Base-by-base conservation (phyloP, 352 stramenopile genomes). In the Blastocystis sp. region DNA sequence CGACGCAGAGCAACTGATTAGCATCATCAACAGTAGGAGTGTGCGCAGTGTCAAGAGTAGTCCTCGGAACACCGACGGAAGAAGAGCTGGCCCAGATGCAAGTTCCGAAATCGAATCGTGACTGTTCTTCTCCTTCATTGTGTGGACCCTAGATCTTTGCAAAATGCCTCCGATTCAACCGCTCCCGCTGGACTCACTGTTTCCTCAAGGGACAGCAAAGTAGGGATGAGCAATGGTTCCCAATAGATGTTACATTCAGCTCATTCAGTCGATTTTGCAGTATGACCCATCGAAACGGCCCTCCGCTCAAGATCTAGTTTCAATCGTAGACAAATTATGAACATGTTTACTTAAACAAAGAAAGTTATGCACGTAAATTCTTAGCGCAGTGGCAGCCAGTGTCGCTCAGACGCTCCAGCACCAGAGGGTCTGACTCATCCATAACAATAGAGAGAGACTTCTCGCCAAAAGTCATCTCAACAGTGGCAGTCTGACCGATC, bases 81-180 rank as follows among this genome's bases (percentile, higher is more conserved):
- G 73, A 85, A 20, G 73, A 85, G 26, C 53, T 85, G n/a, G 47
- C 55, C 4, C 73, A 85, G 53, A 85, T 85, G 73, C 73, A 85
- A n/a, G 39, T 85, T 45, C 73, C 73, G n/a, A 30, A 45, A 4
- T 43, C 20, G n/a, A 85, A 85, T 6, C 4, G 73, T 54, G 73
- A 85, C 26, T 50, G 73, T 85, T n/a, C 9, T 4, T 2, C 11
- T 30, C 64, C 45, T 1, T 11, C 5, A 62, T 1, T 20, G n/a
- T 37, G 7, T 69, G 3, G 30, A 4, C 24, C 1, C 6, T 85
- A 85, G 73, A 37, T 20, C 26, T 85, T n/a, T 68, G 34, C 18
- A 34, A n/a, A 2, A n/a, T 85, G 3, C 45, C 26, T 6, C n/a
- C 45, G 9, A 85, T 85, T 9, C 18, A 64, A 3, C 47, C 47